Evolutionary conservation across 2,329 filamentous ascomycete species (phyloP).

Genomic region (Whalleya microplaca): DNA sequence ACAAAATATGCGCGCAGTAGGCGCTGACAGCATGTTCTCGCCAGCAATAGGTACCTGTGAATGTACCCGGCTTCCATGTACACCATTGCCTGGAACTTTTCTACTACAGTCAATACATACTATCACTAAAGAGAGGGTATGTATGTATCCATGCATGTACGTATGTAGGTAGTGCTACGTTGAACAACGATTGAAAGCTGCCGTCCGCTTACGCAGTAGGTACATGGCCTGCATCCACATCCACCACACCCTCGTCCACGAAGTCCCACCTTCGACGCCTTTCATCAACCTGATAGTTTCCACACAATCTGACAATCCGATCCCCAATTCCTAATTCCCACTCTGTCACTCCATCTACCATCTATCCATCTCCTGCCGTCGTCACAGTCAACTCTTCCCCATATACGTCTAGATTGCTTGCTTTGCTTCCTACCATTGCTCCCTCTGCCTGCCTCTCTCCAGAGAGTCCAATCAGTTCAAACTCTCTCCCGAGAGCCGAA

Average conservation of each 20-base stretch:
- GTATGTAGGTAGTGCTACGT: neutral
- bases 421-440: neutral
- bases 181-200: too few species aligned
- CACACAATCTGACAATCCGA: slow-evolving; percentile 19
- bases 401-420: slow-evolving; percentile 20
- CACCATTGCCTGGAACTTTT: too few species aligned
- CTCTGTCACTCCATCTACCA: slow-evolving; percentile 5
- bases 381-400: slow-evolving; percentile 11
- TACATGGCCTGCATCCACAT: too few species aligned
- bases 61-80: too few species aligned
- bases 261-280: neutral
- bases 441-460: neutral
- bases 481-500: too few species aligned
- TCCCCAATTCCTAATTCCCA: slow-evolving; percentile 12
- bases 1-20: too few species aligned
- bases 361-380: neutral
- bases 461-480: slow-evolving; percentile 8
- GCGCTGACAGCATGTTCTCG: too few species aligned
- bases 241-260: too few species aligned
- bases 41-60: too few species aligned
- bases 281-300: slow-evolving; percentile 4
- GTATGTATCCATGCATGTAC: neutral
- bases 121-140: neutral
- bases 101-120: too few species aligned
- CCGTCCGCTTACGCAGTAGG: too few species aligned